Percentiles rank a stretch among this genome's conserved stretches.
phyloP scores from a whole-genome alignment of 352 stramenopile genomes.

The Phytophthora melonis region DNA sequence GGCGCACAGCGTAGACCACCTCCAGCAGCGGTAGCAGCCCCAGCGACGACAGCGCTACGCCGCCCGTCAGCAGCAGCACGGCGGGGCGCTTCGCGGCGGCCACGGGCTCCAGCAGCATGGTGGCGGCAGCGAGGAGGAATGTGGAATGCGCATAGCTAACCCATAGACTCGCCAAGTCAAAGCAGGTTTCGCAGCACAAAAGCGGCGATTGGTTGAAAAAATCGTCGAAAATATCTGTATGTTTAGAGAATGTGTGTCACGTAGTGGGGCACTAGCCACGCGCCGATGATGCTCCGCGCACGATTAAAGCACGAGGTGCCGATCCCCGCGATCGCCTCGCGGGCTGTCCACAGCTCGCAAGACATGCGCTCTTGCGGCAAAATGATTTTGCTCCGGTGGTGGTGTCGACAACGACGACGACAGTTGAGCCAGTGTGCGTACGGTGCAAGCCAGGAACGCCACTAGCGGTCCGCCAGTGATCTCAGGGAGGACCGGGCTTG shows the following conservation, averaged over 20 bases:
- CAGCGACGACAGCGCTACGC: conserved; percentile 34
- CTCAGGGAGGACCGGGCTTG: background rate
- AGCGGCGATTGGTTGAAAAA: background rate
- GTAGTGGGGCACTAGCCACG: conserved; percentile 1
- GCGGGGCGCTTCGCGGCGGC: conserved; percentile 10
- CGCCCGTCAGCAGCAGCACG: conserved; percentile 22
- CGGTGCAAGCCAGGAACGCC: no score
- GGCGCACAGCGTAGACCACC: conserved; percentile 21
- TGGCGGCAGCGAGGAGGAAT: conserved; percentile 2
- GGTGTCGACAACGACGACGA: background rate
- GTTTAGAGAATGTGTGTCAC: background rate
- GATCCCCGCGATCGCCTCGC: background rate
- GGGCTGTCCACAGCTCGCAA: background rate
- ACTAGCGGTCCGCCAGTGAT: no score
- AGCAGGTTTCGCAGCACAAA: background rate
- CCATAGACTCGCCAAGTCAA: background rate
- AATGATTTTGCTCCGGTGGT: background rate
- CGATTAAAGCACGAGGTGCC: background rate
- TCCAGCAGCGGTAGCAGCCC: conserved; percentile 47
- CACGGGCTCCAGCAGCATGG: conserved; percentile 13
- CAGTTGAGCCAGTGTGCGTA: no score
- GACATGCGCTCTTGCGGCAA: background rate
- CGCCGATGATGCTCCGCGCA: conserved; percentile 3
- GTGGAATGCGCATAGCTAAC: background rate
- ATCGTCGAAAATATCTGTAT: background rate